Conservation (phyloP, 2,329 filamentous ascomycete genomes). For the Dactylellina parvicollis region DNA sequence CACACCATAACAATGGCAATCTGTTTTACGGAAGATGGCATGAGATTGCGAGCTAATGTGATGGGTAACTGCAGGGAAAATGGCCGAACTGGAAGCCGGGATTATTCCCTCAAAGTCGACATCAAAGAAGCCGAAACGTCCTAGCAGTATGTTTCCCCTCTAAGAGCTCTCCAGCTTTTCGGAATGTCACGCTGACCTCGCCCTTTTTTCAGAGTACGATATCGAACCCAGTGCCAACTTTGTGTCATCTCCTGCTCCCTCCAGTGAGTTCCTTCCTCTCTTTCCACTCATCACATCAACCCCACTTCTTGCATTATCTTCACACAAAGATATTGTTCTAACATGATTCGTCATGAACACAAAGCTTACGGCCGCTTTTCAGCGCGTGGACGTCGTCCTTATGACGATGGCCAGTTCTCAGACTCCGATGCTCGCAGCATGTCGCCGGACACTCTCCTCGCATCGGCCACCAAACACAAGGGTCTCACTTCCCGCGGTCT, state of each 20-base stretch:
- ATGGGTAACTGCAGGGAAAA: slow-evolving; percentile 46
- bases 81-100: slow-evolving; percentile 48
- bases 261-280: slow-evolving; percentile 31
- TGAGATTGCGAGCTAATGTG: slow-evolving; percentile 16
- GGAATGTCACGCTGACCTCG: neutral
- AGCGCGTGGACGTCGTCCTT: slow-evolving; percentile 41
- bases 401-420: slow-evolving; percentile 42
- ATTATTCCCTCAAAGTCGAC: slow-evolving; percentile 53
- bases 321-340: slow-evolving; percentile 1
- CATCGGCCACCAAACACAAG: slow-evolving; percentile 23
- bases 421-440: slow-evolving; percentile 50
- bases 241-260: slow-evolving; percentile 48
- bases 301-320: neutral
- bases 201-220: slow-evolving; percentile 31
- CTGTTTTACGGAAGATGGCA: neutral
- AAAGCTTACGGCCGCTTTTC: slow-evolving; percentile 47
- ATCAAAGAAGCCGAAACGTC: slow-evolving; percentile 48
- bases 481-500: slow-evolving; percentile 43
- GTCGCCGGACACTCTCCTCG: slow-evolving; percentile 41
- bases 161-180: neutral
- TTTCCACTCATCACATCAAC: neutral
- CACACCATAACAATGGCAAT: neutral
- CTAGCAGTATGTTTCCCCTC: slow-evolving; percentile 39
- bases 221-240: slow-evolving; percentile 46
- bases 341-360: slow-evolving; percentile 1